Evolutionary conservation across 805 yeast species (phyloP).

Genomic region (Diddensiella santjacobensis): DNA sequence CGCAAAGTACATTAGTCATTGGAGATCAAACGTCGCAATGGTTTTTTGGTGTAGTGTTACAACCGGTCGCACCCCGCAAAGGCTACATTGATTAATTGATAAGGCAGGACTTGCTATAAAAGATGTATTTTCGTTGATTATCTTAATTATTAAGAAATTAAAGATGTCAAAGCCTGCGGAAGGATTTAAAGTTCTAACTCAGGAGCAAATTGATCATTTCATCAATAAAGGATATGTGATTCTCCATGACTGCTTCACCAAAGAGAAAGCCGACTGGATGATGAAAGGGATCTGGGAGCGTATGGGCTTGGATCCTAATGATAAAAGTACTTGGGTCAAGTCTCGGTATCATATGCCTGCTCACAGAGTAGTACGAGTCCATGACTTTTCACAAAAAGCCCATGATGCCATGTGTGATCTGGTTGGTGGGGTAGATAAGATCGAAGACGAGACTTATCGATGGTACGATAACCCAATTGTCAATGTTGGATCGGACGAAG

Average conservation of each 20-base stretch:
- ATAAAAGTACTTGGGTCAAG: conserved; percentile 14
- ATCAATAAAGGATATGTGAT: conserved; percentile 14
- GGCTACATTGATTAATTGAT: too few relatives aligned
- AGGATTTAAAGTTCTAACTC: conserved; percentile 10
- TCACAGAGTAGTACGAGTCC: conserved; percentile 13
- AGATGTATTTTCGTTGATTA: too few relatives aligned
- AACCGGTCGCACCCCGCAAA: too few relatives aligned
- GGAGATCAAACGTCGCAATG: too few relatives aligned
- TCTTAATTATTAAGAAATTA: too few relatives aligned
- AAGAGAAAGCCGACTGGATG: conserved; percentile 15
- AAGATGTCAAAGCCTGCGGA: conserved; percentile 6
- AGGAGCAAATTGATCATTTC: conserved; percentile 13
- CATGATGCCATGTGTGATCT: conserved; percentile 15
- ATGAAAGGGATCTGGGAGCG: conserved; percentile 17
- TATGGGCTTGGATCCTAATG: conserved; percentile 13
- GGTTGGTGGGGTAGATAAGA: conserved; percentile 13
- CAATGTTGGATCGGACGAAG: conserved; percentile 13
- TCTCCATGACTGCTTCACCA: conserved; percentile 13
- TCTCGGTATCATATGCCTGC: conserved; percentile 12
- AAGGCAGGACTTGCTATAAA: too few relatives aligned
- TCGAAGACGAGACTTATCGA: conserved; percentile 15
- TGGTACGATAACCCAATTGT: conserved; percentile 17
- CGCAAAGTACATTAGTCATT: too few relatives aligned
- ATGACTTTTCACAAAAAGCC: conserved; percentile 14
- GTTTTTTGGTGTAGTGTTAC: too few relatives aligned